Base-by-base conservation (phyloP, 352 stramenopile genomes). In the Hyaloperonospora arabidopsidis region DNA sequence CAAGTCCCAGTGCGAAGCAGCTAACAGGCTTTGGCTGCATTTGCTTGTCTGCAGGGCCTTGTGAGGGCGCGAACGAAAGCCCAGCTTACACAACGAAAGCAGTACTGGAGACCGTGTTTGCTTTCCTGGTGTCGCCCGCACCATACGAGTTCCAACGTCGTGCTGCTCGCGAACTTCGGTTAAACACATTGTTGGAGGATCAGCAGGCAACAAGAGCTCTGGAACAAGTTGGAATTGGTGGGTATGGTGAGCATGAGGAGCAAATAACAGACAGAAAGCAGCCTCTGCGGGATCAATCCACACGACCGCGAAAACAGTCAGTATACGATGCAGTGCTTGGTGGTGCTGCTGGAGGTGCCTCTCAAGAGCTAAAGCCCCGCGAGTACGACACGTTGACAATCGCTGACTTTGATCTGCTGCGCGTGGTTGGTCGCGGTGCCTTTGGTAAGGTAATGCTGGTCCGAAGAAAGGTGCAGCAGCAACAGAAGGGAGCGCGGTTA, bases 321-420 rank as follows among this genome's bases (percentile, higher is more conserved):
- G 58, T 60, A 12, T 64, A 61, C 13, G 62, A 70, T 34, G 49
- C 53, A 0, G 58, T 66, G 8, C 46, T 70, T 2, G 61, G 56
- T 44, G 57, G 58, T 15, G 49, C 35, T 11, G 52, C 58, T 18
- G 62, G 62, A 32, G 38, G 52, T n/a, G 43, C 57, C n/a, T 28
- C 54, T 45, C 56, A 47, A 1, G 56, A 70, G 34, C 44, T 71
- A 15, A 59, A 68, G 50, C 67, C 60, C 11, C 63, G 67, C 6
- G 72, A 75, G 48, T 74, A 87, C 43, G 76, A 83, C 22, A 67
- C 69, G 2, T 59, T 95, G 41, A 77, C 63, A 2, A 86, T 97
- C 15, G 89, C 97, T 32, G 96, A 99, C 59, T 99, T 99, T 67
- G 86, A 98, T 55, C 66, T 98, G 2, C 15, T 99, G 19, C 95